Base-by-base conservation (phyloP, 2,329 filamentous ascomycete genomes). In the Fusarium dimerum region DNA sequence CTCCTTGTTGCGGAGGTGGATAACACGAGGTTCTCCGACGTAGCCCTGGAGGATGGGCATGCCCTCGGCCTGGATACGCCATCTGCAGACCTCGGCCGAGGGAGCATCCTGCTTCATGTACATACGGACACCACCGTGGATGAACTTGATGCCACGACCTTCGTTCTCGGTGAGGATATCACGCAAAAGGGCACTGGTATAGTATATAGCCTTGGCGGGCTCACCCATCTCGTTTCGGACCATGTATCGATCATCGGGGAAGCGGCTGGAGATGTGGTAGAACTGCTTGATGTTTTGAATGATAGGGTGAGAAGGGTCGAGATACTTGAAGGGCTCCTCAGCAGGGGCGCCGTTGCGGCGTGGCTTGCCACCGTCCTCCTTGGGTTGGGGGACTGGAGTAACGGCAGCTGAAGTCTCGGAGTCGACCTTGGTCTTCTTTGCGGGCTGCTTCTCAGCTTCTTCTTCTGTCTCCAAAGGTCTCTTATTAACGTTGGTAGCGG, bases 21-120 rank as follows among this genome's bases (percentile, higher is more conserved):
- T 82, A 10, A 93, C 83, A 16, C 94, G 84, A 48, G 85, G 78
- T 61, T 88, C 83, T 17, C 90, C 90, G 2, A 97, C 87, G 81
- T 95, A 97, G 26, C 90, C 89, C 68, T 96, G 89, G 36, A 97
- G 79, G 60, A 99, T 92, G 10, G 89, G 86, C 76, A 99, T 85
- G 20, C 94, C 94, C 73, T 99, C 94, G 12, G 88, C 89, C 78
- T 99, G 94, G 64, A 99, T 94, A 43, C 94, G 86, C 94, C 94
- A 99, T 52, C 88, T 84, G 76, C 92, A 96, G 34, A 94, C 88
- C 49, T 92, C 88, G 36, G 88, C 86, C 6, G 87, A 89, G 54
- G 96, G 92, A 0, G 90, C 88, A 67, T 97, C 92, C 72, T 97
- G 93, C 78, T 96, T 96, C 79, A 97, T 94, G 71, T 96, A 99